phyloP scores from a whole-genome alignment of 257 asterid species.

The Primulina eburnea region DNA sequence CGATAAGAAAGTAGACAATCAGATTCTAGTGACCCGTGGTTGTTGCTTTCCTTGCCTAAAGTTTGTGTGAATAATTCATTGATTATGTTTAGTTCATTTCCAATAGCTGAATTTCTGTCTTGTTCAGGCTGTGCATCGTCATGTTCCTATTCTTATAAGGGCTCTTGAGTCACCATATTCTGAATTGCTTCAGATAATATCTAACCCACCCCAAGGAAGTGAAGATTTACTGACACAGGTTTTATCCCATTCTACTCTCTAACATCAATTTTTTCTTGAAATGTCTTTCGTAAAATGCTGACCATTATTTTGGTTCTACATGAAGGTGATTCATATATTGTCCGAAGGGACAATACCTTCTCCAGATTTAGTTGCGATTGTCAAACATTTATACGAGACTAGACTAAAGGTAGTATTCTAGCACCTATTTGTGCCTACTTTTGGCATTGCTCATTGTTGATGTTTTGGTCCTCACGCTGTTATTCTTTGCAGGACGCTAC shows the following conservation, averaged over 20 bases:
- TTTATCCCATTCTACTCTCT: constrained; percentile 20
- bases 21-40: background rate
- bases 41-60: constrained; percentile 17
- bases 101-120: constrained; percentile 7
- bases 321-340: constrained; percentile 73
- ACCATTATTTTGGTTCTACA: constrained; percentile 23
- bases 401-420: constrained; percentile 64
- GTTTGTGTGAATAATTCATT: constrained; percentile 10
- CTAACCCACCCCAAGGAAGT: constrained; percentile 93
- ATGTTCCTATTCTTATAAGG: constrained; percentile 72
- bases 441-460: constrained; percentile 16
- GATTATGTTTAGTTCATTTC: constrained; percentile 14
- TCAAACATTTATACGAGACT: constrained; percentile 76
- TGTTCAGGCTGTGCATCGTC: constrained; percentile 87
- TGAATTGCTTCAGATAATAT: constrained; percentile 71
- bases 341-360: constrained; percentile 85
- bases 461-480: constrained; percentile 25
- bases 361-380: constrained; percentile 68
- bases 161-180: constrained; percentile 65
- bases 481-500: constrained; percentile 80
- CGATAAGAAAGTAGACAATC: constrained; percentile 9
- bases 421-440: constrained; percentile 9
- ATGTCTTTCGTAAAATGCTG: constrained; percentile 29
- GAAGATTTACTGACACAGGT: constrained; percentile 85
- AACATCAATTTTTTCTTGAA: constrained; percentile 20